Evolutionary conservation across 306 rosid genomes (phyloP).

Genomic region (Malus orientalis): DNA sequence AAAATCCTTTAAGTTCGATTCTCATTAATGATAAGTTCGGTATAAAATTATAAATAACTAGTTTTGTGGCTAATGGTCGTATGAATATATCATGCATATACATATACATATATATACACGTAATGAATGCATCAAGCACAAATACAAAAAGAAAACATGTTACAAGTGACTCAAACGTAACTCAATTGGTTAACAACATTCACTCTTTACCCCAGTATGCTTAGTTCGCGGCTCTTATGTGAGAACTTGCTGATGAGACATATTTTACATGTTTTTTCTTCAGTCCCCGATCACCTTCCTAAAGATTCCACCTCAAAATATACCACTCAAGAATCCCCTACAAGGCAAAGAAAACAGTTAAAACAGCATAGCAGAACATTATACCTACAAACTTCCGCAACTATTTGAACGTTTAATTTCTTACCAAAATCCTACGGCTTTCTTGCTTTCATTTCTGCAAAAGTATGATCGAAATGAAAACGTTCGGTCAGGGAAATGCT

Average conservation of each 20-base stretch:
- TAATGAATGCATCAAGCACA: no score
- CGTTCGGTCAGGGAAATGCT: background rate
- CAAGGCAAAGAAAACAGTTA: constrained; percentile 2
- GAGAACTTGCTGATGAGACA: background rate
- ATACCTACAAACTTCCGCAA: background rate
- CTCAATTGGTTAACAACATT: no score
- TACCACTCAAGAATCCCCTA: constrained; percentile 60
- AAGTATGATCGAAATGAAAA: constrained; percentile 5
- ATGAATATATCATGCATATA: no score
- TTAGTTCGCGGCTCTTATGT: background rate
- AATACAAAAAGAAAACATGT: no score
- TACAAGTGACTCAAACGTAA: no score
- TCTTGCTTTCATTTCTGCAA: constrained; percentile 45
- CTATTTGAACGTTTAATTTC: constrained; percentile 6
- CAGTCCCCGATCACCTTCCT: background rate
- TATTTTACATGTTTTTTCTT: background rate
- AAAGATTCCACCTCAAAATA: constrained; percentile 27
- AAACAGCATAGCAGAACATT: background rate
- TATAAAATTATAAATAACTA: no score
- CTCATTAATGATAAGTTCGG: no score
- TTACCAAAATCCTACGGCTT: constrained; percentile 63
- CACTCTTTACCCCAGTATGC: no score
- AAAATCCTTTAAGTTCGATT: no score
- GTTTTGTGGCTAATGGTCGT: no score
- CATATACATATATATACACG: no score